Evolutionary conservation across 257 asterid genomes (phyloP).

Genomic region (Plantago elongata): DNA sequence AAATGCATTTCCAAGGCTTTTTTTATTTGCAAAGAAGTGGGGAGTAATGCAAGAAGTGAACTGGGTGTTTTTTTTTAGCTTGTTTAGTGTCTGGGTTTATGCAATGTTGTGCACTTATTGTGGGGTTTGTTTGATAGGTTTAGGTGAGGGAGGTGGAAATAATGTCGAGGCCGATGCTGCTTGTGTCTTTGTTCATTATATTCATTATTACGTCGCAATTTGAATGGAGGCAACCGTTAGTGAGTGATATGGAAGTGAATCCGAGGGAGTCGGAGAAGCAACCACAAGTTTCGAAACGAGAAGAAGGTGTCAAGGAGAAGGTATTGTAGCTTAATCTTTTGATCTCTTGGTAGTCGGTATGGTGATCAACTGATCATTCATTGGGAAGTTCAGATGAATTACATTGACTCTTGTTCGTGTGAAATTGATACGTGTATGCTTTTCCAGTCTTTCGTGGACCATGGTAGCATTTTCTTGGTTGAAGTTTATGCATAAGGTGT

Average conservation of each 20-base stretch:
- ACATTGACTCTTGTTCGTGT: neutral
- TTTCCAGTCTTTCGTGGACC: slow-evolving; percentile 7
- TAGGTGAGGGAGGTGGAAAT: slow-evolving; percentile 32
- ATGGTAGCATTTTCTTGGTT: too few relatives aligned
- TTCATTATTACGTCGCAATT: slow-evolving; percentile 76
- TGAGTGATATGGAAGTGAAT: slow-evolving; percentile 51
- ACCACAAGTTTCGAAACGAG: slow-evolving; percentile 53
- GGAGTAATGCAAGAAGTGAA: neutral
- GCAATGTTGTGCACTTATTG: neutral
- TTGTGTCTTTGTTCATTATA: slow-evolving; percentile 61
- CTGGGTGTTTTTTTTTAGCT: neutral
- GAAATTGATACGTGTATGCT: neutral
- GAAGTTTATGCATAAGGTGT: too few relatives aligned
- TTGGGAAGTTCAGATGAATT: slow-evolving; percentile 10
- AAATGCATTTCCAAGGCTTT: slow-evolving; percentile 1
- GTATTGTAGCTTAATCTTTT: slow-evolving; percentile 29
- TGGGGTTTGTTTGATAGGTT: slow-evolving; percentile 31
- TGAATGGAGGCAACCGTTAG: slow-evolving; percentile 81
- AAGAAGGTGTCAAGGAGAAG: slow-evolving; percentile 76
- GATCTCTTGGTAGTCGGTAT: neutral
- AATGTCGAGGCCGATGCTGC: slow-evolving; percentile 78
- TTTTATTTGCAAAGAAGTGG: neutral
- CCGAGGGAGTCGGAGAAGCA: slow-evolving; percentile 60
- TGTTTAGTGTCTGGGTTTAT: neutral
- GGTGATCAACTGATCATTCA: neutral